These are phyloP conservation scores for Leptodermis oblonga DNA, from an alignment of 257 asterid species.

Conservation along the genomic window DNA sequence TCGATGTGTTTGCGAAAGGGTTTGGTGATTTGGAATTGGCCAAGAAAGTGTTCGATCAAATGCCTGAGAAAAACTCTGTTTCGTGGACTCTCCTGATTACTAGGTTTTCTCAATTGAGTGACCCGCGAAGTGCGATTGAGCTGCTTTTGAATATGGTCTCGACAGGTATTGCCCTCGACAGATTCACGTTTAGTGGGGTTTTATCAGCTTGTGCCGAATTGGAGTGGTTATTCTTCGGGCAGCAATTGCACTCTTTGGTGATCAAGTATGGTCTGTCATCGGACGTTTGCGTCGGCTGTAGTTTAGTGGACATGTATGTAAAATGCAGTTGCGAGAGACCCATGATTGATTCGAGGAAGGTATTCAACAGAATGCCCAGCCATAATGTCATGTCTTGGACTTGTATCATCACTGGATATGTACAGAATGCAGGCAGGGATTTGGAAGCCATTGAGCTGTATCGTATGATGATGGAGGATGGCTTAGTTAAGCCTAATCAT, in stretches of 20 bases:
- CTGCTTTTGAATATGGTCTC: slow-evolving; percentile 60
- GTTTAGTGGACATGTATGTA: slow-evolving; percentile 86
- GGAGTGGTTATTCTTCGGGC: slow-evolving; percentile 45
- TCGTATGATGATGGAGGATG: slow-evolving; percentile 59
- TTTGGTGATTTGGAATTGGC: slow-evolving; percentile 59
- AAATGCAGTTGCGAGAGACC: slow-evolving; percentile 51
- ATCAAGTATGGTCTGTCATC: slow-evolving; percentile 50
- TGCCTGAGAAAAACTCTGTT: slow-evolving; percentile 71
- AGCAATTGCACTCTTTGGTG: slow-evolving; percentile 62
- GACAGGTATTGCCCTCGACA: slow-evolving; percentile 58
- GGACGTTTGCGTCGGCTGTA: slow-evolving; percentile 92
- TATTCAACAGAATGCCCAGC: slow-evolving; percentile 62
- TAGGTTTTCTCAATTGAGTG: slow-evolving; percentile 57
- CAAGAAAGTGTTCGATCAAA: slow-evolving; percentile 62
- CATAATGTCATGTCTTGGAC: slow-evolving; percentile 99
- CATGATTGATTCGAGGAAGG: slow-evolving; percentile 58
- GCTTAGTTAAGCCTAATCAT: slow-evolving; percentile 69
- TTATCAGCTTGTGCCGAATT: slow-evolving; percentile 81
- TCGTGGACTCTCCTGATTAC: slow-evolving; percentile 90
- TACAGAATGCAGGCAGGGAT: slow-evolving; percentile 49
- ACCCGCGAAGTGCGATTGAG: slow-evolving; percentile 36
- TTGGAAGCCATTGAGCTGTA: slow-evolving; percentile 62
- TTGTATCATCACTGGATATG: slow-evolving; percentile 68
- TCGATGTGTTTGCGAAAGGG: slow-evolving; percentile 71
- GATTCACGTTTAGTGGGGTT: slow-evolving; percentile 68